phyloP scores from a whole-genome alignment of 345 rosid genomes.

The Garcia nutans region DNA sequence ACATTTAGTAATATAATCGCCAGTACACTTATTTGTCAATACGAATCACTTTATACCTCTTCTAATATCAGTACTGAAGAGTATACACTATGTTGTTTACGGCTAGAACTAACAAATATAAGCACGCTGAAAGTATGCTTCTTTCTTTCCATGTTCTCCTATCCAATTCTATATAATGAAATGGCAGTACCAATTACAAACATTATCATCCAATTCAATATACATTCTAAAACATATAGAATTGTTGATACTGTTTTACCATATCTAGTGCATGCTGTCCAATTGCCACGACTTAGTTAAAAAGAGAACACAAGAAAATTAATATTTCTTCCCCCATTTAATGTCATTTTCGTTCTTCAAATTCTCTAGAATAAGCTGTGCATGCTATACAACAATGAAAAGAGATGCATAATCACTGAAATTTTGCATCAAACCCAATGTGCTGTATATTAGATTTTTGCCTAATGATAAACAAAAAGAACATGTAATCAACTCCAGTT shows the following conservation, averaged over 20 bases:
- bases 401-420: not conserved
- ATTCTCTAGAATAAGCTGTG: not conserved
- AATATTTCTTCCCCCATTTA: not conserved
- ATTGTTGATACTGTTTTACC: not conserved
- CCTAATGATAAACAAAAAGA: not conserved
- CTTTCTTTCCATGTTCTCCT: not conserved
- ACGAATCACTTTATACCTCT: not conserved
- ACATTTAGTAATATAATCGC: not conserved
- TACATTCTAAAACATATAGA: not conserved
- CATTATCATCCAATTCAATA: not conserved
- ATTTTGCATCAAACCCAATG: not conserved
- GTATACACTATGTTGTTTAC: not conserved
- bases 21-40: not conserved
- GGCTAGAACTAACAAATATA: not conserved
- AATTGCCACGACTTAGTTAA: not conserved
- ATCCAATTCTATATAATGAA: not conserved
- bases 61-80: not conserved
- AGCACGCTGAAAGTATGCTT: not conserved
- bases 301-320: not conserved
- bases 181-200: constrained; percentile 8
- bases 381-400: not conserved
- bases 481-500: not conserved
- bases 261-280: not conserved
- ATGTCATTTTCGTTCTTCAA: not conserved
- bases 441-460: not conserved